phyloP scores from a whole-genome alignment of 2,329 filamentous ascomycete genomes.

The Calonectria multiphialidica region DNA sequence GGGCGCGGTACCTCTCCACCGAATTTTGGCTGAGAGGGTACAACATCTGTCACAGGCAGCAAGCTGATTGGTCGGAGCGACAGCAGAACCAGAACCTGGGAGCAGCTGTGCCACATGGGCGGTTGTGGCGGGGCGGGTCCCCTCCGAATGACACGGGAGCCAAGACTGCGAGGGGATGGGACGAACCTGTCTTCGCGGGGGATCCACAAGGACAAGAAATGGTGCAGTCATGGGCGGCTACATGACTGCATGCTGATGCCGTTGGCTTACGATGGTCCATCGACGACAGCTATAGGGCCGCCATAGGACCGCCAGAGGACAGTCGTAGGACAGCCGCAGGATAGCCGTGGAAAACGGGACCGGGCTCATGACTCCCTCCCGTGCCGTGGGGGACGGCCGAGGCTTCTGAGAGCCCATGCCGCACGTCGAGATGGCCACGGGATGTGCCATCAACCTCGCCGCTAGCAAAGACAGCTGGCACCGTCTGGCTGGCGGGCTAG shows the following conservation, averaged over 20 bases:
- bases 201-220: constrained; percentile 6
- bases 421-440: background rate
- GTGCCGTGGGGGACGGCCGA: background rate
- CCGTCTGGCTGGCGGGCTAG: background rate
- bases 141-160: constrained; percentile 2
- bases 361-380: background rate
- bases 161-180: constrained; percentile 12
- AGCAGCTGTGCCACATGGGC: constrained; percentile 33
- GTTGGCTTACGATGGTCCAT: background rate
- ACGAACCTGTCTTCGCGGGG: constrained; percentile 4
- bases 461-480: constrained; percentile 3
- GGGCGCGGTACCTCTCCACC: constrained; percentile 26
- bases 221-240: constrained; percentile 3
- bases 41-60: constrained; percentile 18
- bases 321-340: too few species aligned
- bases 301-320: background rate
- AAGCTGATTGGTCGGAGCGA: constrained; percentile 28
- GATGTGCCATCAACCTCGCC: background rate
- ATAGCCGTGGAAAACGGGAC: background rate
- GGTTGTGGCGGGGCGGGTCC: constrained; percentile 39
- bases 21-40: constrained; percentile 10
- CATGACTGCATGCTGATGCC: background rate
- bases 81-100: background rate
- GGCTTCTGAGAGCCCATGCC: background rate
- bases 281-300: too few species aligned